Percentiles rank a stretch among this genome's conserved stretches.
phyloP scores from a whole-genome alignment of 208 protist genomes.

The Acanthamoeba sp. region DNA sequence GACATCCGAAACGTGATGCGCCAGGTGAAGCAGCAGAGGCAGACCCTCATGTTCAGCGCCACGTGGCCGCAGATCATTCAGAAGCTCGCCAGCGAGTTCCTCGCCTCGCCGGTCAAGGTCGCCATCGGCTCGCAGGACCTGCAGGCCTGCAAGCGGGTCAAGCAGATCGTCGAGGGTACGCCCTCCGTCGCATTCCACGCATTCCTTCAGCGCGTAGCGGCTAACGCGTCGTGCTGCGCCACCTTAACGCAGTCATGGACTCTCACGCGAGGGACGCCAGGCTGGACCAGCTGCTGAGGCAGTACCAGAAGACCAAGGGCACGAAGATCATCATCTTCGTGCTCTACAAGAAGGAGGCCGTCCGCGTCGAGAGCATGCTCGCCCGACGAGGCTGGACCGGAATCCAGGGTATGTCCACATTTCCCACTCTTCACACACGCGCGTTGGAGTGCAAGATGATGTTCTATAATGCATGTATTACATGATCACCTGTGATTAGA shows the following conservation, averaged over 20 bases:
- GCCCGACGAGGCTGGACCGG: conserved; percentile 27
- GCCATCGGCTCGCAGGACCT: conserved; percentile 79
- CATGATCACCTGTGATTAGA: conserved; percentile 3
- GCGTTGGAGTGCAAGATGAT: background rate
- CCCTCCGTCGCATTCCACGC: background rate
- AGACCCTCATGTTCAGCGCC: conserved; percentile 93
- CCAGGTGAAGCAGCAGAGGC: conserved; percentile 87
- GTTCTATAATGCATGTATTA: background rate
- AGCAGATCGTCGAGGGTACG: conserved; percentile 82
- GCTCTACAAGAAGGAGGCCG: conserved; percentile 75
- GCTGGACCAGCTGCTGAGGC: conserved; percentile 64
- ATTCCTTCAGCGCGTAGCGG: too few relatives aligned
- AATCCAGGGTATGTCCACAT: conserved; percentile 4
- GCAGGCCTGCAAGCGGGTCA: conserved; percentile 82
- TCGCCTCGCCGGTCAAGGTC: conserved; percentile 15
- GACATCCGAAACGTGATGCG: conserved; percentile 89
- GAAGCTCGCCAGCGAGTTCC: conserved; percentile 84
- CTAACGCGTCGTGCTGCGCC: background rate
- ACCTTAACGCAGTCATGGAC: conserved; percentile 63
- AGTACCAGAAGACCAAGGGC: conserved; percentile 75
- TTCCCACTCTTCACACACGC: background rate
- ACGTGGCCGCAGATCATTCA: conserved; percentile 94
- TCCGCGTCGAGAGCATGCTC: conserved; percentile 58
- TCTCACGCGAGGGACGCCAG: conserved; percentile 45
- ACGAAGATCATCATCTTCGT: conserved; percentile 72